phyloP scores from a whole-genome alignment of 2,329 filamentous ascomycete species.

The Colletotrichum graminicola region DNA sequence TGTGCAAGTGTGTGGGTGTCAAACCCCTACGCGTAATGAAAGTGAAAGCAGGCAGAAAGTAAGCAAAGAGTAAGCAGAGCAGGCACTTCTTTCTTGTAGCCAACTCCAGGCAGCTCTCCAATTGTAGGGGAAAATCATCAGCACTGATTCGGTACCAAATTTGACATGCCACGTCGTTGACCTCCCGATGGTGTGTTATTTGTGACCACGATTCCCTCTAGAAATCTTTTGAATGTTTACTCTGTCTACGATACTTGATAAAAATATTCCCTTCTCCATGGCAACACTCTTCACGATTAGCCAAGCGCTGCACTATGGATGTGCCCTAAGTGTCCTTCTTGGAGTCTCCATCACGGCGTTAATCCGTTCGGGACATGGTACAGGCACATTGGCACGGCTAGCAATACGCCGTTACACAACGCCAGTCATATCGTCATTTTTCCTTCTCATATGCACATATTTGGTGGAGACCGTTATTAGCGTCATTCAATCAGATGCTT shows the following conservation, averaged over 20 bases:
- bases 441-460: background rate
- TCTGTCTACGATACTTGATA: too few species aligned
- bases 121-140: background rate
- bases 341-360: background rate
- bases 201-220: background rate
- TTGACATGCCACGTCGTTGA: background rate
- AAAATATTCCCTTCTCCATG: background rate
- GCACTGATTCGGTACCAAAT: constrained; percentile 3
- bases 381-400: background rate
- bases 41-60: too few species aligned
- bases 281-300: background rate
- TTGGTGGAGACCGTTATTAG: background rate
- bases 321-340: constrained; percentile 13
- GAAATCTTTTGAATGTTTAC: background rate
- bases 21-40: too few species aligned
- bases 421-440: background rate
- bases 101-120: constrained; percentile 15
- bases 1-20: too few species aligned
- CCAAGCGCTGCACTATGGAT: constrained; percentile 21
- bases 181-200: background rate
- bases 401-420: background rate
- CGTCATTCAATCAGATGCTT: background rate
- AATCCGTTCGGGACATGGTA: background rate
- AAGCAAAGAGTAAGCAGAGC: too few species aligned
- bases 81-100: too few species aligned